Percentiles rank a stretch among this genome's conserved stretches.
Conservation (phyloP, 768 basidiomycete genomes). For the Lactarius trivialis region DNA sequence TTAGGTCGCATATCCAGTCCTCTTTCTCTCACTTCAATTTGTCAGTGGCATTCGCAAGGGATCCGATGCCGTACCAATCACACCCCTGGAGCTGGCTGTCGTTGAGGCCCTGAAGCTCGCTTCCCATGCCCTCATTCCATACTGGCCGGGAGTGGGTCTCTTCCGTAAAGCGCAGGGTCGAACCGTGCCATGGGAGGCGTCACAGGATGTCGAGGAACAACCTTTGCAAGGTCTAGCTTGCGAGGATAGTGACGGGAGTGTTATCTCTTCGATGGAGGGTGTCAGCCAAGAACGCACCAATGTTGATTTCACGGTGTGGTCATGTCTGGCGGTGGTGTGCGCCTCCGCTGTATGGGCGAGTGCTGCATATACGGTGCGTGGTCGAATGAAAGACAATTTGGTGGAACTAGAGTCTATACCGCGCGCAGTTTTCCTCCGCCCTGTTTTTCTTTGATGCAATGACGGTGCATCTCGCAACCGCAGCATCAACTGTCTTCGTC, state of each 20-base stretch:
- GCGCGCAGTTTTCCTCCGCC: slow-evolving; percentile 9
- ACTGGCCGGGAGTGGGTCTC: background rate
- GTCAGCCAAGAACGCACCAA: background rate
- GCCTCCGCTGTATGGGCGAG: slow-evolving; percentile 11
- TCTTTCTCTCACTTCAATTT: slow-evolving; percentile 15
- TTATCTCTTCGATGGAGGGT: background rate
- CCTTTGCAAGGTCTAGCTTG: slow-evolving; percentile 2
- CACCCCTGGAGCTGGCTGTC: slow-evolving; percentile 9
- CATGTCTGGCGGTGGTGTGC: background rate
- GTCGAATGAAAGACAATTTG: background rate
- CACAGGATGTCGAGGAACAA: slow-evolving; percentile 11
- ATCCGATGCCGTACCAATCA: background rate
- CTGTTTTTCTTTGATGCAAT: slow-evolving; percentile 8
- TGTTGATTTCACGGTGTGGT: background rate
- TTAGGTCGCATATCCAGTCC: slow-evolving; percentile 12
- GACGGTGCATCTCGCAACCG: slow-evolving; percentile 9
- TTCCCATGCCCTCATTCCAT: slow-evolving; percentile 1
- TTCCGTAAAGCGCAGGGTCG: background rate
- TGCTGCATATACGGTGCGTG: slow-evolving; percentile 13
- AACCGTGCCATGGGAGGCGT: slow-evolving; percentile 6
- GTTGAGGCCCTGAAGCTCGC: slow-evolving; percentile 20
- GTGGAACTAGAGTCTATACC: background rate
- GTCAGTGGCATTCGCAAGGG: background rate
- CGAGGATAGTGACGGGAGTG: background rate
- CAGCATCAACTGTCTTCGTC: slow-evolving; percentile 9